These are phyloP conservation scores for Epichloe typhina DNA, from an alignment of 2,329 filamentous ascomycete genomes.

Conservation along the genomic window DNA sequence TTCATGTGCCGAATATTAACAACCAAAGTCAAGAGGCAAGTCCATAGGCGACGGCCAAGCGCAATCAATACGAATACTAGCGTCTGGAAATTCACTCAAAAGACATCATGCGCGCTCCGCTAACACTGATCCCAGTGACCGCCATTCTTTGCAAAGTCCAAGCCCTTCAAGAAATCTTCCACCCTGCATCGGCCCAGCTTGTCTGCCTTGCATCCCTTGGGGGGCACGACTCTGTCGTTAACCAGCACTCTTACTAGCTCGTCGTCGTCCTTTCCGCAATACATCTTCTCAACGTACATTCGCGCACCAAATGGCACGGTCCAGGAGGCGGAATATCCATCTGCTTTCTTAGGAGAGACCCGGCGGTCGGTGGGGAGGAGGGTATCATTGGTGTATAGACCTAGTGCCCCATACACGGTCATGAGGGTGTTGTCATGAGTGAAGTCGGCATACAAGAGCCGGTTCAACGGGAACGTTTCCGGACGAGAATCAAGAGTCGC, in stretches of 20 bases:
- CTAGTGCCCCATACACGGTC: conserved; percentile 61
- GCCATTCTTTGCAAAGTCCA: conserved; percentile 58
- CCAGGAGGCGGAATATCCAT: conserved; percentile 65
- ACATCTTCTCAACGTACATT: conserved; percentile 81
- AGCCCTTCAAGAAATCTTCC: conserved; percentile 56
- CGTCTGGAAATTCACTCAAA: background rate
- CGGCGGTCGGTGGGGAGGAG: conserved; percentile 38
- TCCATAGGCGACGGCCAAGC: no score
- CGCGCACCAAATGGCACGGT: conserved; percentile 70
- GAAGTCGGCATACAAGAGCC: conserved; percentile 71
- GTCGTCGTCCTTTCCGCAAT: conserved; percentile 41
- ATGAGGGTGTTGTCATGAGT: conserved; percentile 85
- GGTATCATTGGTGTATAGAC: conserved; percentile 56
- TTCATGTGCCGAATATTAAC: no score
- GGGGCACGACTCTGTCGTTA: conserved; percentile 68
- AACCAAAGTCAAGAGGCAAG: no score
- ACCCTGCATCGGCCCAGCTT: conserved; percentile 56
- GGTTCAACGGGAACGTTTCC: conserved; percentile 59
- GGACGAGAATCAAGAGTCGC: conserved; percentile 55
- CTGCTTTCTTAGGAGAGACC: conserved; percentile 35
- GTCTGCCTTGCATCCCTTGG: conserved; percentile 60
- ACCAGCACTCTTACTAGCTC: conserved; percentile 69
- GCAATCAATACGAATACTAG: background rate
- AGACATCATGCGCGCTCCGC: background rate
- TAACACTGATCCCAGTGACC: conserved; percentile 61